Conservation (phyloP, 441 rosid genomes). For the Euphorbia celastroides region DNA sequence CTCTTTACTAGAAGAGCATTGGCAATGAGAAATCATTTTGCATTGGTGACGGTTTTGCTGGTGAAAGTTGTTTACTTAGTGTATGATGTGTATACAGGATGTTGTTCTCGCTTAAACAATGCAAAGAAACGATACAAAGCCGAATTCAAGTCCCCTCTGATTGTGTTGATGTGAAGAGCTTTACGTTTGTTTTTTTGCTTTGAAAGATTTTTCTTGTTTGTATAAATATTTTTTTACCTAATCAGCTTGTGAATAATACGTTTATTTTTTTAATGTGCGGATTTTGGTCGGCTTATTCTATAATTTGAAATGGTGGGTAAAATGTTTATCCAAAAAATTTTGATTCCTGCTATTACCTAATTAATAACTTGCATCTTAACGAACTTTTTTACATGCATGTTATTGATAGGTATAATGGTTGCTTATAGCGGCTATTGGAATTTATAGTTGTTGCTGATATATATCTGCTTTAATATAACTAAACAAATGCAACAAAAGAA, state of each 20-base stretch:
- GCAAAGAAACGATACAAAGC: background rate
- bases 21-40: background rate
- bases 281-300: background rate
- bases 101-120: background rate
- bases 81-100: constrained; percentile 16
- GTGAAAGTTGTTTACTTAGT: constrained; percentile 4
- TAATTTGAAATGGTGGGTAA: too few relatives aligned
- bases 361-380: too few relatives aligned
- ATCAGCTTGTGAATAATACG: background rate
- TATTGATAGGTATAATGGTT: too few relatives aligned
- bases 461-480: too few relatives aligned
- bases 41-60: background rate
- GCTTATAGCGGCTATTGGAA: too few relatives aligned
- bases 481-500: too few relatives aligned
- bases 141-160: background rate
- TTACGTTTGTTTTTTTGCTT: background rate
- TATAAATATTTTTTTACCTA: background rate
- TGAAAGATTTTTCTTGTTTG: background rate
- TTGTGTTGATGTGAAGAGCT: background rate
- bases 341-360: too few relatives aligned
- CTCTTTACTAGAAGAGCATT: background rate
- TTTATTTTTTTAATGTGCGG: background rate
- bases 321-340: too few relatives aligned
- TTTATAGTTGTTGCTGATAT: too few relatives aligned
- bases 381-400: too few relatives aligned